Base-by-base conservation (phyloP, 495 filamentous ascomycete species). In the Trichoderma erinaceum region DNA sequence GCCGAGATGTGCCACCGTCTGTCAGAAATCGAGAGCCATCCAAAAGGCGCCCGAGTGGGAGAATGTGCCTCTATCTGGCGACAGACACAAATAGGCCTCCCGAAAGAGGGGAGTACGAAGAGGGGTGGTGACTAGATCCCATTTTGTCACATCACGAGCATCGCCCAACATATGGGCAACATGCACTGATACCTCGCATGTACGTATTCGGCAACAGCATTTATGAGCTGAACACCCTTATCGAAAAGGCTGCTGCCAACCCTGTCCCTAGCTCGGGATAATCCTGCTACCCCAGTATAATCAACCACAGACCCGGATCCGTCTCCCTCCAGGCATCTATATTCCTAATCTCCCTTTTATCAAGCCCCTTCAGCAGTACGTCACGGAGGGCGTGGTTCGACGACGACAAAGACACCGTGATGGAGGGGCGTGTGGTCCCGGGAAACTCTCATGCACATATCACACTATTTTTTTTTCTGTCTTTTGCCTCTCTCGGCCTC, bases 71-170 rank as follows among this genome's bases (percentile, higher is more conserved):
- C 4, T 18, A 27, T 61, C n/a, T 23, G 27, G 25, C 23, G 56
- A 12, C 56, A 29, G 56, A 25, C 56, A 61, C 27, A 61, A 18
- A 61, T 12, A 8, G 56, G 12, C 56, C 56, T 61, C 27, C 56
- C 25, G 12, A 18, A 61, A 32, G 56, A 61, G 25, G 56, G 56
- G 27, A 32, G 23, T 11, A 32, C 11, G 11, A 61, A 13, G 56
- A 29, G 56, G 56, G 29, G 56, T 23, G 56, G 56, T 61, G 56
- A 23, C 48, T 21, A 61, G 29, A 32, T 35, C 56, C 25, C 56
- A 7, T 61, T 61, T 61, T 29, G 56, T 61, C 56, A 32, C n/a
- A 61, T 61, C 56, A 61, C 56, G 56, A 61, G 56, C 27, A 25
- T 23, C 56, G 27, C 8, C 56, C 10, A 32, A 29, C 4, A 10